A percentile compares a stretch with the other conserved stretches of the same genome.
phyloP scores from a whole-genome alignment of 805 yeast species.

The Naumovozyma baii region DNA sequence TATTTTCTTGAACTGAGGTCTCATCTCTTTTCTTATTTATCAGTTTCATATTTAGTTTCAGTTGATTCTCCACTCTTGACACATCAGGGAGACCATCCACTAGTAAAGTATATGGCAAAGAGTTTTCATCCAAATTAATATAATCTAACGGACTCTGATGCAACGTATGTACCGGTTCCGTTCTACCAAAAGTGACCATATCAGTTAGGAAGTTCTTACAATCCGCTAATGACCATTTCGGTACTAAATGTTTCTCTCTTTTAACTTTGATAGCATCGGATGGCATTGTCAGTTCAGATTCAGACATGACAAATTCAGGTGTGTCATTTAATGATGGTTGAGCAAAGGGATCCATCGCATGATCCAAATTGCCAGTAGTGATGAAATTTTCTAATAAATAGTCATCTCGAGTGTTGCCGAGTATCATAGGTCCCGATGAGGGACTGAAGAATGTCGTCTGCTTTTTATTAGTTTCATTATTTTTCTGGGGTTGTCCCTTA shows the following conservation, averaged over 20 bases:
- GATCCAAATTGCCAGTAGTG: neutral
- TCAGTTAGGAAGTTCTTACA: neutral
- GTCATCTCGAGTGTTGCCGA: neutral
- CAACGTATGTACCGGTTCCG: neutral
- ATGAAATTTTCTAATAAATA: neutral
- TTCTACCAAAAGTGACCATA: constrained; percentile 11
- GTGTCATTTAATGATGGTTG: no score
- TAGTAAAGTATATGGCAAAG: constrained; percentile 37
- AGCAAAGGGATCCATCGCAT: no score
- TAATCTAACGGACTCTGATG: neutral
- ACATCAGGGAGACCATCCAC: constrained; percentile 62
- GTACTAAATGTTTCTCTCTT: neutral
- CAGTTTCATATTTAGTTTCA: constrained; percentile 50
- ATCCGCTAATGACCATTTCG: neutral
- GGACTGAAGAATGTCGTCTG: neutral
- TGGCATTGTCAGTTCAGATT: neutral
- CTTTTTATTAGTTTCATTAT: no score
- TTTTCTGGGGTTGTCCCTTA: neutral
- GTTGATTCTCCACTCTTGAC: constrained; percentile 93
- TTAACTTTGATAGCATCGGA: neutral
- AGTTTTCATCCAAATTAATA: constrained; percentile 1
- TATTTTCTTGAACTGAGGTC: constrained; percentile 64
- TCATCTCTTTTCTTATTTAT: constrained; percentile 35
- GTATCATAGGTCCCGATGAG: neutral
- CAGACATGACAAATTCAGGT: neutral